Conservation (phyloP, 208 protist genomes). For the Acanthamoeba royreba region DNA sequence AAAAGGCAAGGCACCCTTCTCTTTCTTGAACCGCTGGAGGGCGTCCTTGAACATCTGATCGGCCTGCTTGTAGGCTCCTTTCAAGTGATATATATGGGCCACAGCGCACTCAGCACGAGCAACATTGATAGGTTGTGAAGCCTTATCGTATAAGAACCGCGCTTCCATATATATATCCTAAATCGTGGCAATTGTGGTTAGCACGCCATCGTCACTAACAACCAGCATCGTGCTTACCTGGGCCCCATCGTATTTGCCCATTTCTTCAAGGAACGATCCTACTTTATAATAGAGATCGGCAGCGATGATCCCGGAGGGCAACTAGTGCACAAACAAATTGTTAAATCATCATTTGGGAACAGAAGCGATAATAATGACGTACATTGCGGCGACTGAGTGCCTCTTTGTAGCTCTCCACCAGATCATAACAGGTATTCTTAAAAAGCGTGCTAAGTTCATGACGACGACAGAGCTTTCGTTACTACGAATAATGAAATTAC, state of each 20-base stretch:
- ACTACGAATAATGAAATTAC: neutral
- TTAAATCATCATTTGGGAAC: neutral
- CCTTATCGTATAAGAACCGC: constrained; percentile 50
- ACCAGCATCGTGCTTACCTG: neutral
- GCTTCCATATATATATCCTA: constrained; percentile 16
- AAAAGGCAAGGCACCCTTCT: constrained; percentile 12
- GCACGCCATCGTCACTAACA: too few relatives aligned
- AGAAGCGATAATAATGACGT: neutral
- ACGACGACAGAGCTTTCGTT: neutral
- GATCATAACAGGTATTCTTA: neutral
- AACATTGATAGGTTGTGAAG: constrained; percentile 56
- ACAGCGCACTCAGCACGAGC: constrained; percentile 57
- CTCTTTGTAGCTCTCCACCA: neutral
- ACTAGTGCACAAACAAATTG: neutral
- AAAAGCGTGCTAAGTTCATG: neutral
- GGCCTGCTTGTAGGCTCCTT: neutral
- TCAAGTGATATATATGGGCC: constrained; percentile 49
- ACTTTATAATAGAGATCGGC: constrained; percentile 56
- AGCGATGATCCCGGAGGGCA: constrained; percentile 32
- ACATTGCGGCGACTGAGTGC: neutral
- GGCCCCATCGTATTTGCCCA: constrained; percentile 56
- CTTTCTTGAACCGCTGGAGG: constrained; percentile 54
- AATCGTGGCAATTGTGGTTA: too few relatives aligned
- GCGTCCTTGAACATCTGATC: constrained; percentile 41
- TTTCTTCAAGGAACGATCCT: constrained; percentile 52